Conservation (phyloP, 208 protist species). For the Leishmania lainsoni region DNA sequence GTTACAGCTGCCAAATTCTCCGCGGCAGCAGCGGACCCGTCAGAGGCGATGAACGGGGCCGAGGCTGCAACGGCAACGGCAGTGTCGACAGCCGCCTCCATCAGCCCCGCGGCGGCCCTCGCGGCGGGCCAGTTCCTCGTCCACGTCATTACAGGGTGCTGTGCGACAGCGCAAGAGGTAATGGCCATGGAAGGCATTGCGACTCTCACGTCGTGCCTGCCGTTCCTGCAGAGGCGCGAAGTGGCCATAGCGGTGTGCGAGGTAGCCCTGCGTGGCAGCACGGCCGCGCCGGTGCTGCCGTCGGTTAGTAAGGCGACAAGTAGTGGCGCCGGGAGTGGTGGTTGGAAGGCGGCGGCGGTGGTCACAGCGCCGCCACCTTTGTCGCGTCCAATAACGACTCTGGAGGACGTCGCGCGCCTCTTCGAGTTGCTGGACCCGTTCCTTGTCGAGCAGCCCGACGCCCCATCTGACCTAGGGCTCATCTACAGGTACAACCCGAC, state of each 20-base stretch:
- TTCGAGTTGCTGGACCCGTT: constrained; percentile 89
- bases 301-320: constrained; percentile 3
- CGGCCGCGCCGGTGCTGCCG: constrained; percentile 21
- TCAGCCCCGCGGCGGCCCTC: constrained; percentile 31
- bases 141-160: constrained; percentile 28
- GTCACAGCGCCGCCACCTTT: constrained; percentile 10
- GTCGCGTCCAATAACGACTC: constrained; percentile 40
- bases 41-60: background rate
- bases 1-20: constrained; percentile 39
- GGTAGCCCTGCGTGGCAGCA: constrained; percentile 34
- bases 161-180: constrained; percentile 40
- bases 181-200: constrained; percentile 75
- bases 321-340: background rate
- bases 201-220: constrained; percentile 58
- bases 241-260: constrained; percentile 65
- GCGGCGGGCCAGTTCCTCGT: constrained; percentile 39
- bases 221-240: constrained; percentile 57
- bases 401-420: constrained; percentile 70
- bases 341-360: background rate
- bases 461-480: constrained; percentile 27
- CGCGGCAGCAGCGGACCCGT: constrained; percentile 4
- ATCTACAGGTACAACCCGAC: constrained; percentile 49
- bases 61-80: background rate
- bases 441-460: constrained; percentile 71
- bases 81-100: background rate